Evolutionary conservation across 352 stramenopile genomes (phyloP).

Genomic region (Plasmopara halstedii): DNA sequence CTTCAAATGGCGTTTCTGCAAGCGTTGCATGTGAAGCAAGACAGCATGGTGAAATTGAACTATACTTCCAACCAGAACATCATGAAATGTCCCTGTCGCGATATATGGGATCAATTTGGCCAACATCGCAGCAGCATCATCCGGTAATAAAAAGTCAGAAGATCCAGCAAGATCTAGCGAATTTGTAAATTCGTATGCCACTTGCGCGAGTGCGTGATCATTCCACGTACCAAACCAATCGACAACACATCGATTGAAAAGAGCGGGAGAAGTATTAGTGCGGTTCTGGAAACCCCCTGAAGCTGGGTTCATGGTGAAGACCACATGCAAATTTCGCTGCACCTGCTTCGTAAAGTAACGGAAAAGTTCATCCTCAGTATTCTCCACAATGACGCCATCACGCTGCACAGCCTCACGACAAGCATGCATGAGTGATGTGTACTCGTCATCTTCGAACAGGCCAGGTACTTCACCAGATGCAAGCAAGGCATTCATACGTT

Average conservation of each 20-base stretch:
- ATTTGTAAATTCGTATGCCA: slow-evolving; percentile 96
- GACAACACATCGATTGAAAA: slow-evolving; percentile 99
- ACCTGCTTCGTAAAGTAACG: slow-evolving; percentile 97
- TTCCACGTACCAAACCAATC: slow-evolving; percentile 99
- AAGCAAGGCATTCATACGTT: slow-evolving; percentile 99
- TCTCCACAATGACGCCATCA: slow-evolving; percentile 84
- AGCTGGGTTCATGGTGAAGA: slow-evolving; percentile 99
- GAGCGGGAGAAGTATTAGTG: slow-evolving; percentile 97
- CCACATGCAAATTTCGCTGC: slow-evolving; percentile 98
- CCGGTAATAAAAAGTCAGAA: slow-evolving; percentile 50
- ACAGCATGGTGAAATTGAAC: slow-evolving; percentile 86
- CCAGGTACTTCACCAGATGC: slow-evolving; percentile 99
- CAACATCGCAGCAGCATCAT: slow-evolving; percentile 43
- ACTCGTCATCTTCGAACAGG: slow-evolving; percentile 99
- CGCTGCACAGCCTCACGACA: slow-evolving; percentile 93
- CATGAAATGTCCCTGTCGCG: slow-evolving; percentile 58
- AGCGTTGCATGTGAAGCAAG: slow-evolving; percentile 73
- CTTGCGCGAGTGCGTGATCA: slow-evolving; percentile 95
- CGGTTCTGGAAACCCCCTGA: slow-evolving; percentile 94
- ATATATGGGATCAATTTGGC: slow-evolving; percentile 61
- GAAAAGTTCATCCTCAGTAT: slow-evolving; percentile 94
- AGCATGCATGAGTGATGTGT: slow-evolving; percentile 94
- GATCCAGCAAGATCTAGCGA: slow-evolving; percentile 91
- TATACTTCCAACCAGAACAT: slow-evolving; percentile 75
- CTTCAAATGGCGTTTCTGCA: slow-evolving; percentile 83